Conservation (phyloP, 1,139 yeast genomes). For the Nakaseomyces kungkrabaensis region DNA sequence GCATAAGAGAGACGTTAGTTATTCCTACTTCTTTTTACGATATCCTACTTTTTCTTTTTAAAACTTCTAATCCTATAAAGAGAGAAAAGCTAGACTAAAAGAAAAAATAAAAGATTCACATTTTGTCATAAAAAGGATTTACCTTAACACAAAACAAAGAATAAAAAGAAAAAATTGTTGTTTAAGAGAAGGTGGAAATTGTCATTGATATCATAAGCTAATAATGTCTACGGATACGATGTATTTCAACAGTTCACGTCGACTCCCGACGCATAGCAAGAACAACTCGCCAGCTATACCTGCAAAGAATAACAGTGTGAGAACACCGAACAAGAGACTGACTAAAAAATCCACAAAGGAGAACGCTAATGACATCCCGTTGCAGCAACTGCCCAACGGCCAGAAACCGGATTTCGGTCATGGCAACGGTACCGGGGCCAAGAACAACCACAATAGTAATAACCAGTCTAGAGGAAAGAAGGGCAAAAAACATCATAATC, state of each 20-base stretch:
- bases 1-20: no score
- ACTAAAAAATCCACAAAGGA: conserved; percentile 9
- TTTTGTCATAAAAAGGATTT: no score
- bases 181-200: no score
- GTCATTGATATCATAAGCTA: no score
- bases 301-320: conserved; percentile 9
- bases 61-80: no score
- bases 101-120: no score
- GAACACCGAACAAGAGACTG: conserved; percentile 8
- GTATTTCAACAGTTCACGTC: conserved; percentile 27
- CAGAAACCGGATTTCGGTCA: conserved; percentile 26
- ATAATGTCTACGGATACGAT: conserved; percentile 29
- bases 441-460: not conserved
- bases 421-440: conserved; percentile 3
- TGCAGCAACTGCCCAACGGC: conserved; percentile 25
- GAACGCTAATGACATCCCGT: conserved; percentile 9
- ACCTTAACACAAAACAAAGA: no score
- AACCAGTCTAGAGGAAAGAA: conserved; percentile 3
- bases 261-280: conserved; percentile 22
- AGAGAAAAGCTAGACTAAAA: no score
- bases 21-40: no score
- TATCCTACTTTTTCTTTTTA: no score
- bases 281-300: conserved; percentile 16
- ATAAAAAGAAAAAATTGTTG: no score
- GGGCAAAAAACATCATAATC: not conserved